Base-by-base conservation (phyloP, 2,329 filamentous ascomycete species). In the Colletotrichum sp. region DNA sequence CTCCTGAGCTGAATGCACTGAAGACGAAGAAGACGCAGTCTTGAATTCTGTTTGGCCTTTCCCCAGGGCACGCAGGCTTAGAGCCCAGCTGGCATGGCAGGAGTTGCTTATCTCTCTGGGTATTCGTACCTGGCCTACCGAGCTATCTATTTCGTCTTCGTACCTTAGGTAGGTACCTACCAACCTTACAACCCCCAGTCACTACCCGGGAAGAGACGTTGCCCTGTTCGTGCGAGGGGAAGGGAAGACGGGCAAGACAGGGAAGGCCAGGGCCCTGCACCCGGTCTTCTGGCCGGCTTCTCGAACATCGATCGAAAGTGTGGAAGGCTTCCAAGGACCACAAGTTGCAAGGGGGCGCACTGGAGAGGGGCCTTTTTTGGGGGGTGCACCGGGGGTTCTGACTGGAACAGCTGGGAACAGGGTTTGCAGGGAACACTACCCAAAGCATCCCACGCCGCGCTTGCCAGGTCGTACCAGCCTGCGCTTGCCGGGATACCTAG, bases 261-360 rank as follows among this genome's bases (percentile, higher is more conserved):
- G 26, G 55, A 62, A 34, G 36, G 68, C 34, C 30, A 72, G 63
- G 39, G 57, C 44, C 73, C 44, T 76, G 62, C 69, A 44, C 63
- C 73, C 66, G 44, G 63, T 55, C 76, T 72, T 78, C 71, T 72
- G 65, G 63, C 55, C 44, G 65, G 49, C 75, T 78, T 78, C 77
- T 78, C 71, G 77, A 78, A 78, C 69, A 76, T 74, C 49, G 72
- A 77, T 78, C 68, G 77, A 78, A 77, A 76, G 60, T n/a, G 55
- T 75, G 49, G 66, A 76, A 76, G 66, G 30, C 65, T 76, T 76
- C 71, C 21, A 71, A 59, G 65, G 21, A 30, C 59, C 68, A 70
- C 68, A 52, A 52, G 18, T 49, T 49, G 44, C 44, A 21, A 49
- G 44, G 44, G 44, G 44, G 44, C 44, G 44, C 44, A 52, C 44